These are phyloP conservation scores for Macrocystidia cucumis DNA, from an alignment of 1,284 basidiomycete genomes.

Conservation along the genomic window DNA sequence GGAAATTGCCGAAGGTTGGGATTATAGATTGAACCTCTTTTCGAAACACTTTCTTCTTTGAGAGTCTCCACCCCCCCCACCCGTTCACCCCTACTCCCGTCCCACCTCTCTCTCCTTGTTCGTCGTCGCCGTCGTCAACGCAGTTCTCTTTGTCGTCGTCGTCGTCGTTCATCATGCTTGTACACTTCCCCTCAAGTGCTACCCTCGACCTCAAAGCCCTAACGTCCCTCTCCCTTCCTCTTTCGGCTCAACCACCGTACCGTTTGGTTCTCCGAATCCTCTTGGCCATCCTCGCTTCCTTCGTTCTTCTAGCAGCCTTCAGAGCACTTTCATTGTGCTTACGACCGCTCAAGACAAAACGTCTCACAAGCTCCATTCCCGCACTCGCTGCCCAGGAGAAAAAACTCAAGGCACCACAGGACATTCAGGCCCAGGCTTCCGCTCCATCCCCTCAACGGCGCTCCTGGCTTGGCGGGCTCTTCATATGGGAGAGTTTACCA, in stretches of 20 bases:
- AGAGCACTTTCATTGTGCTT: constrained; percentile 20
- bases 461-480: constrained; percentile 24
- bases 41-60: too few relatives aligned
- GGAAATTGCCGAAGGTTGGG: constrained; percentile 12
- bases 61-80: too few relatives aligned
- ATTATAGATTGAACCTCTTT: constrained; percentile 10
- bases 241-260: constrained; percentile 12
- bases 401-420: constrained; percentile 6
- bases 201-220: constrained; percentile 8
- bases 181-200: constrained; percentile 12
- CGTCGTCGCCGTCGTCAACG: constrained; percentile 10
- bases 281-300: constrained; percentile 20
- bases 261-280: constrained; percentile 16
- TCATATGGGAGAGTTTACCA: constrained; percentile 27
- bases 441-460: constrained; percentile 10
- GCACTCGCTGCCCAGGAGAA: constrained; percentile 10
- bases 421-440: constrained; percentile 2
- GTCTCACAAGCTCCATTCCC: constrained; percentile 7
- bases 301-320: constrained; percentile 21
- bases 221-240: constrained; percentile 12
- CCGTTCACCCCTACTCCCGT: constrained; percentile 14
- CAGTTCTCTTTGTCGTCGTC: too few relatives aligned
- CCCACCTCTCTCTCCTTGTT: constrained; percentile 12
- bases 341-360: constrained; percentile 8
- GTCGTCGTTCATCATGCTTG: constrained; percentile 14